Conservation (phyloP, 1,139 yeast species). For the Waltiozyma sp. region DNA sequence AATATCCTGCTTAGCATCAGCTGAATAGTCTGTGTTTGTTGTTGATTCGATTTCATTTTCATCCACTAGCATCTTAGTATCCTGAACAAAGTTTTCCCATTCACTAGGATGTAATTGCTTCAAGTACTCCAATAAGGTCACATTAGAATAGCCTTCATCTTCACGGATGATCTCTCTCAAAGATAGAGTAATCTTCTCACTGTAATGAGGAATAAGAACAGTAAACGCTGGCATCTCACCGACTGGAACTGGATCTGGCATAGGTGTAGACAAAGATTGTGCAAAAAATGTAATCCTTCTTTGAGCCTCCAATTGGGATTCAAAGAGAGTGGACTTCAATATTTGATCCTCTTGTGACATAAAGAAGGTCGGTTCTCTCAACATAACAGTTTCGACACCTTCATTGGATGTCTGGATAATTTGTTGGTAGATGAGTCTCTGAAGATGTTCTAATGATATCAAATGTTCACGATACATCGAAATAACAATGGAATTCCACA, state of each 20-base stretch:
- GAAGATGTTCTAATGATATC: conserved; percentile 61
- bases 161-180: conserved; percentile 63
- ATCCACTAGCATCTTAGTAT: conserved; percentile 59
- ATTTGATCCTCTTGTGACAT: conserved; percentile 60
- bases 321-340: conserved; percentile 40
- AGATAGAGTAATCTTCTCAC: conserved; percentile 60
- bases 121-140: conserved; percentile 60
- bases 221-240: conserved; percentile 68
- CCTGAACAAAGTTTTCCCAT: conserved; percentile 68
- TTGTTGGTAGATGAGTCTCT: conserved; percentile 56
- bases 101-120: conserved; percentile 65
- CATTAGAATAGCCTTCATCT: conserved; percentile 62
- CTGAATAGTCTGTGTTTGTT: conserved; percentile 24
- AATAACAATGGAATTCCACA: conserved; percentile 64
- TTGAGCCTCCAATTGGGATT: conserved; percentile 63
- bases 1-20: conserved; percentile 1
- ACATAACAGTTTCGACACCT: conserved; percentile 16
- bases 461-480: conserved; percentile 65
- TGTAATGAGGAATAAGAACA: conserved; percentile 63
- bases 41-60: conserved; percentile 26
- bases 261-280: conserved; percentile 63
- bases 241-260: conserved; percentile 65
- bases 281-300: conserved; percentile 71
- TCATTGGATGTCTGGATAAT: conserved; percentile 25
- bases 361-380: conserved; percentile 65